Percentiles rank a stretch among this genome's conserved stretches.
Evolutionary conservation across 2,329 filamentous ascomycete genomes (phyloP).

Genomic region (Cordyceps sp.): DNA sequence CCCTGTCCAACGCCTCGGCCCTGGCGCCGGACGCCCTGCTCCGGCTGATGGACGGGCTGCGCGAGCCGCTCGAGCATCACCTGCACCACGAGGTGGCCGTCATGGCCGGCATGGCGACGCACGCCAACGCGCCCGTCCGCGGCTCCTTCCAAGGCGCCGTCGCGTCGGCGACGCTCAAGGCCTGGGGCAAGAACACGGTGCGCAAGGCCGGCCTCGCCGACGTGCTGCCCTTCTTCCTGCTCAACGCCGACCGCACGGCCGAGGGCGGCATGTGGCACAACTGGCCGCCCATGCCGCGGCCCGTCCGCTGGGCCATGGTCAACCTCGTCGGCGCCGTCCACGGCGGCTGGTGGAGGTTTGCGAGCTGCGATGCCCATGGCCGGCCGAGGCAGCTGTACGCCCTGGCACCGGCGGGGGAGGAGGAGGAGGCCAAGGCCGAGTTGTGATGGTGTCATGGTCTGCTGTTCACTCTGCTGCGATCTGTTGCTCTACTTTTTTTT

Average conservation of each 20-base stretch:
- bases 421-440: slow-evolving; percentile 1
- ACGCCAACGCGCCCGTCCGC: slow-evolving; percentile 31
- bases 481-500: no score
- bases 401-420: slow-evolving; percentile 9
- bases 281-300: slow-evolving; percentile 48
- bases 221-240: slow-evolving; percentile 46
- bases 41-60: slow-evolving; percentile 32
- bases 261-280: slow-evolving; percentile 43
- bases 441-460: no score
- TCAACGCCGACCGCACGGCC: slow-evolving; percentile 42
- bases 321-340: slow-evolving; percentile 41
- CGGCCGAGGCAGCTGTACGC: slow-evolving; percentile 37
- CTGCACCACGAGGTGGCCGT: slow-evolving; percentile 38
- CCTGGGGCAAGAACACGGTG: slow-evolving; percentile 47
- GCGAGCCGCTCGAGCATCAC: slow-evolving; percentile 31
- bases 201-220: slow-evolving; percentile 41
- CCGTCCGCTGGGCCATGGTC: slow-evolving; percentile 40
- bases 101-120: slow-evolving; percentile 29
- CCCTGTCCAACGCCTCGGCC: slow-evolving; percentile 21
- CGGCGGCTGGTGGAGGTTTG: slow-evolving; percentile 45
- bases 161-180: slow-evolving; percentile 35
- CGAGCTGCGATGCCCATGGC: slow-evolving; percentile 39
- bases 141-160: slow-evolving; percentile 25
- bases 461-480: no score
- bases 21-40: slow-evolving; percentile 28